Evolutionary conservation across 768 basidiomycete genomes (phyloP).

Genomic region (Lentinula raphanica): DNA sequence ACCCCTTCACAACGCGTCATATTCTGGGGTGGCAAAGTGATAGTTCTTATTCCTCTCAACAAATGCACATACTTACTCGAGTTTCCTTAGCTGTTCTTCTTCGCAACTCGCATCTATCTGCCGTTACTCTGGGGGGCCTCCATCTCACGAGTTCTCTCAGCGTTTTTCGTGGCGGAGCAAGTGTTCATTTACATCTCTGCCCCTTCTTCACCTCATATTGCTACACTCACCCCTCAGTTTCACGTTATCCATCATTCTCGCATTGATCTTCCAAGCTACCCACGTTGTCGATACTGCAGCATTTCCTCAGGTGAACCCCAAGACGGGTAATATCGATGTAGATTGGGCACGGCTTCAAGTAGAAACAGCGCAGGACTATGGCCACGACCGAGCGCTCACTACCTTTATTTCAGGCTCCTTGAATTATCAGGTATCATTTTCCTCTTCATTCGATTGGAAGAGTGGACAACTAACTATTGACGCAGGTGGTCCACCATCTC

Average conservation of each 20-base stretch:
- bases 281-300: background rate
- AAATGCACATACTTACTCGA: background rate
- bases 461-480: background rate
- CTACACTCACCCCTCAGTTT: background rate
- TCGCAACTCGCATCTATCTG: background rate
- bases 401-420: background rate
- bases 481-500: background rate
- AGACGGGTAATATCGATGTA: background rate
- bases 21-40: slow-evolving; percentile 1
- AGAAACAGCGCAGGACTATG: background rate
- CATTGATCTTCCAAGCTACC: background rate
- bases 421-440: background rate
- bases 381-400: background rate
- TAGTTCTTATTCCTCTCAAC: background rate
- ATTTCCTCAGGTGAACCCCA: background rate
- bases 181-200: too few relatives aligned
- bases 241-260: background rate
- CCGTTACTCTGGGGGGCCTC: background rate
- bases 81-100: background rate
- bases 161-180: background rate
- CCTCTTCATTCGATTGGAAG: too few relatives aligned
- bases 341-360: background rate
- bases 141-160: background rate
- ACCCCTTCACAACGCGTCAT: background rate
- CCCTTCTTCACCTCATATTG: too few relatives aligned